Base-by-base conservation (phyloP, 108 stramenopile genomes). In the Aurantiochytrium sp. region DNA sequence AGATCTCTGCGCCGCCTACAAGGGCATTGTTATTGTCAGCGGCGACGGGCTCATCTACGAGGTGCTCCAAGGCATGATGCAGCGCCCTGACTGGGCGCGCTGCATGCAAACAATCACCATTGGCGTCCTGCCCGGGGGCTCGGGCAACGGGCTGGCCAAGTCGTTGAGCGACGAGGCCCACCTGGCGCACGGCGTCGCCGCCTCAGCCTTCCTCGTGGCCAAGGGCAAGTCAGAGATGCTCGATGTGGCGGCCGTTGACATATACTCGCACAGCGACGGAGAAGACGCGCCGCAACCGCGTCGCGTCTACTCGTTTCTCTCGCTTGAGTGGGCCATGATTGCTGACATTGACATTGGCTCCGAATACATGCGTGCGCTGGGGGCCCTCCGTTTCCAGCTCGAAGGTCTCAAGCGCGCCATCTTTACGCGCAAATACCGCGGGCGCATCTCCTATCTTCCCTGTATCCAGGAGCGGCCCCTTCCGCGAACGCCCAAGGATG, bases 11-110 rank as follows among this genome's bases (percentile, higher is more conserved):
- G 73, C 21, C 21, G 30, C n/a, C 2, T 81, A 81, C 45, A 81
- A 81, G 32, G 73, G 73, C 30, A 81, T 81, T 42, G 73, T 81
- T 24, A 81, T 42, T n/a, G 73, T 81, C 42, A 48, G 42, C 39
- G 73, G 73, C 6, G 73, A 81, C 32, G 73, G 73, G 1, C 45
- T 81, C 39, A 3, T 81, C 45, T 81, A 2, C 32, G 73, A 81
- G 24, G 73, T 81, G 39, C 42, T 81, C 19, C 73, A 81, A 81
- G 73, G 73, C 24, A 21, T 81, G 42, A 81, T 81, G 73, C 42
- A 41, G 42, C 39, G 73, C 15, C 15, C 39, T 8, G 73, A 81
- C 73, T 81, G 73, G 73, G 73, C 73, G 24, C 39, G 45, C 6
- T 81, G 73, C 30, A 30, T 48, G 27, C 73, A 81, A 42, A 81